Evolutionary conservation across 2,329 filamentous ascomycete species (phyloP).

Genomic region (Cadophora sp.): DNA sequence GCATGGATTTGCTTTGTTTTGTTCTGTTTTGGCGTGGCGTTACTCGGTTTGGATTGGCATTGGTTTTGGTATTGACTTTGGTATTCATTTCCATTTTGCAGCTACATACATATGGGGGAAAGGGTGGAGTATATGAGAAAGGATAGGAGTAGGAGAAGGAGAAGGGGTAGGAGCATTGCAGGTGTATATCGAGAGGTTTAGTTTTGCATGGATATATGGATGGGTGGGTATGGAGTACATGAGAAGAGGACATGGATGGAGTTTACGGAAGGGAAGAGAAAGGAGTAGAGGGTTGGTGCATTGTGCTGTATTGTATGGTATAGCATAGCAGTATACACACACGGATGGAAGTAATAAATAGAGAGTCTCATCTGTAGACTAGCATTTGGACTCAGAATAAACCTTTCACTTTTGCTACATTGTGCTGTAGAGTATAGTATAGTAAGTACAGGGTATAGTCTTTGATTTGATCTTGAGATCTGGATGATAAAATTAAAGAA

Average conservation of each 20-base stretch:
- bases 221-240: background rate
- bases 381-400: too few species aligned
- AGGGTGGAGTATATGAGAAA: too few species aligned
- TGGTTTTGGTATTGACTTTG: background rate
- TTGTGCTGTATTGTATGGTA: background rate
- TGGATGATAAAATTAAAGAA: too few species aligned
- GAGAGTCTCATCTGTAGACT: background rate
- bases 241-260: too few species aligned
- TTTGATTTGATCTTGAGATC: too few species aligned
- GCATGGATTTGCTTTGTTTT: background rate
- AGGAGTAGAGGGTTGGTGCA: too few species aligned
- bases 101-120: too few species aligned
- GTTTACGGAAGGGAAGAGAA: too few species aligned
- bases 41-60: background rate
- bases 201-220: background rate
- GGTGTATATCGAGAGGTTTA: background rate
- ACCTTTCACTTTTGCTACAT: too few species aligned
- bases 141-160: background rate
- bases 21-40: background rate
- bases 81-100: too few species aligned
- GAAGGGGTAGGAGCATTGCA: background rate
- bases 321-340: background rate
- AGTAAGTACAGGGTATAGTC: too few species aligned
- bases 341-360: background rate
- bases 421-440: too few species aligned